Conservation (phyloP, 257 asterid species). For the Primulina eburnea region DNA sequence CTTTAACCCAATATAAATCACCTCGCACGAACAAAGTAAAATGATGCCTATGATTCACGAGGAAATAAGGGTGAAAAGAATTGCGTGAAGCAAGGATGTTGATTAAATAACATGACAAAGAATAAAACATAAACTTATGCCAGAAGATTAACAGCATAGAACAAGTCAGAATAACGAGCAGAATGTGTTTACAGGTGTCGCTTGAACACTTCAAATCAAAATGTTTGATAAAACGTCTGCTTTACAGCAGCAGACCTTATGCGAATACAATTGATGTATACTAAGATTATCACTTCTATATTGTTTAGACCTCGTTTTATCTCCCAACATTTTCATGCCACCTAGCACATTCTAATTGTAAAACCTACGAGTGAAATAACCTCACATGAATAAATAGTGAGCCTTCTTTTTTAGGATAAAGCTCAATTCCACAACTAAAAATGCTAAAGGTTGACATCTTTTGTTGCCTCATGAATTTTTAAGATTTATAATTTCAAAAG, state of each 20-base stretch:
- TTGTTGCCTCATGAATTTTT: neutral
- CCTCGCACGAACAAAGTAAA: neutral
- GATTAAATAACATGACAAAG: slow-evolving; percentile 1
- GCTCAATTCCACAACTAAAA: neutral
- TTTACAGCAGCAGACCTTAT: slow-evolving; percentile 1
- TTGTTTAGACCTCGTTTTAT: slow-evolving; percentile 5
- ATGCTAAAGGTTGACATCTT: neutral
- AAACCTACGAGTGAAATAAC: neutral
- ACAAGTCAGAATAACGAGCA: neutral
- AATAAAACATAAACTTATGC: neutral
- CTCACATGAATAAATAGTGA: neutral
- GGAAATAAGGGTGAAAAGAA: neutral
- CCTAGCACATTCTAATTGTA: slow-evolving; percentile 4
- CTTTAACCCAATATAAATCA: neutral
- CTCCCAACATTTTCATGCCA: neutral
- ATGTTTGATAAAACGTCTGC: neutral
- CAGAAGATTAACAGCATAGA: neutral
- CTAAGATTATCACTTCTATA: neutral
- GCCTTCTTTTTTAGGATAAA: neutral
- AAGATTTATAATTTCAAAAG: neutral
- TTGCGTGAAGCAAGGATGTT: neutral
- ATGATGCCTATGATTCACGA: slow-evolving; percentile 5
- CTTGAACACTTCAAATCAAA: neutral
- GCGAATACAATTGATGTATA: no score
- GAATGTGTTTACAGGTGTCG: neutral